Base-by-base conservation (phyloP, 2,329 filamentous ascomycete species). In the Paracoccidioides lutzii region DNA sequence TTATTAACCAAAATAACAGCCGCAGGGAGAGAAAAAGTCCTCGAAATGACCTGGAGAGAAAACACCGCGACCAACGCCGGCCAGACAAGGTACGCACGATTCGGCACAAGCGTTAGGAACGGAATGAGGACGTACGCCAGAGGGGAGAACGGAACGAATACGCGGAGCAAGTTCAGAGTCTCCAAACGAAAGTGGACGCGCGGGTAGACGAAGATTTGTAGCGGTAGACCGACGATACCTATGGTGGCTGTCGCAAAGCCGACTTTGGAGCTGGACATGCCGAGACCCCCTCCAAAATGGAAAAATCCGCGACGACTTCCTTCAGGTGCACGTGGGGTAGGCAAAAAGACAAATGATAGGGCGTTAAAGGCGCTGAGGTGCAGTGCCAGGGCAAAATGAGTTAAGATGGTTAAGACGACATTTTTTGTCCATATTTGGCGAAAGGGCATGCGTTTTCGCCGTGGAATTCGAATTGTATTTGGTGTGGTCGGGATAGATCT, bases 231-330 rank as follows among this genome's bases (percentile, higher is more conserved):
- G 45, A 91, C 82, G 51, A 81, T 71, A 7, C 88, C 88, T 14
- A 93, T 78, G 53, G 87, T 83, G 2, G 87, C 83, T 73, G 90
- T 89, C 4, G 86, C 85, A 45, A 87, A 72, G n/a, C 88, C 88
- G 37, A 93, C 85, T 2, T 81, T 79, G 0, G 79, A 77, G 0
- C 87, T 83, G 0, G 81, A 80, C 53, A 93, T 78, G n/a, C 86
- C 86, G 0, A 93, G 75, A 1, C 88, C 88, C 33, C 88, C 87
- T 0, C 80, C 78, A 61, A 86, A 90, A 59, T 78, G 82, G 77
- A 56, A 79, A 69, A 59, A 68, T 61, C 62, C 69, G 68, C 61
- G 62, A 55, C 64, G 58, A 63, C 62, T 65, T 64, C 62, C 76
- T 69, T 69, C 73, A 0, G 67, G 69, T 59, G 75, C 81, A 4